Evolutionary conservation across 805 yeast genomes (phyloP), one percentile per base, ranked within the genome.

Genomic region (Candida wancherniae): DNA sequence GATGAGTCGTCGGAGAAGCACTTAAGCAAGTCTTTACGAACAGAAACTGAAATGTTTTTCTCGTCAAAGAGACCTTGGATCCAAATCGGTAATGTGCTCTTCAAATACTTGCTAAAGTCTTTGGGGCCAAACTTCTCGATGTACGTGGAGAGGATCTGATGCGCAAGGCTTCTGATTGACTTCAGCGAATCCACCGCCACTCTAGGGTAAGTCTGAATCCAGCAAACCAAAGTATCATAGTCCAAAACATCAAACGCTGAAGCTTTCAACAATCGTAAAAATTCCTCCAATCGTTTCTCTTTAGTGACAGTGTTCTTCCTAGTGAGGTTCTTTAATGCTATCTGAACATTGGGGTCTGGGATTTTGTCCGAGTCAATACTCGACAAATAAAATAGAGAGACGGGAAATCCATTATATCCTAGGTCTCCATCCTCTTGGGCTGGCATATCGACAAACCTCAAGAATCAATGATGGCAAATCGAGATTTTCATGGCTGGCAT

Each of bases 221-320:
- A 84, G 21, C 77, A 71, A 30, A 66, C 68, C n/a, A 71, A 54
- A 12, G 71, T 69, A 15, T 73, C 45, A 31, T 78, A 83, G 39
- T 80, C 79, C 20, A 31, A 33, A 11, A 48, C 48, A 19, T 42
- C 39, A 2, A 53, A 45, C 6, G 34, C 22, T 51, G 36, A 3
- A 6, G 25, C 73, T 3, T 53, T 46, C 3, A 65, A 45, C 18
- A 81, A 50, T 6, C 39, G 39, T 19, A 50, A 34, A 26, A 64
- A 47, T 24, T 83, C 94, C 5, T 43, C 51, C 15, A 86, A 61
- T 1, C 92, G 86, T 50, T 80, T 84, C 45, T 85, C 95, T 49
- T 79, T 83, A 0, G 97, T 90, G n/a, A 76, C 78, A 5, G 80
- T 71, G 48, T 87, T 95, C 49, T 82, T 75, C 55, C 87, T 88